Evolutionary conservation across 257 asterid genomes (phyloP), one percentile per base, ranked within the genome.

Genomic region (Pogostemon cablin): DNA sequence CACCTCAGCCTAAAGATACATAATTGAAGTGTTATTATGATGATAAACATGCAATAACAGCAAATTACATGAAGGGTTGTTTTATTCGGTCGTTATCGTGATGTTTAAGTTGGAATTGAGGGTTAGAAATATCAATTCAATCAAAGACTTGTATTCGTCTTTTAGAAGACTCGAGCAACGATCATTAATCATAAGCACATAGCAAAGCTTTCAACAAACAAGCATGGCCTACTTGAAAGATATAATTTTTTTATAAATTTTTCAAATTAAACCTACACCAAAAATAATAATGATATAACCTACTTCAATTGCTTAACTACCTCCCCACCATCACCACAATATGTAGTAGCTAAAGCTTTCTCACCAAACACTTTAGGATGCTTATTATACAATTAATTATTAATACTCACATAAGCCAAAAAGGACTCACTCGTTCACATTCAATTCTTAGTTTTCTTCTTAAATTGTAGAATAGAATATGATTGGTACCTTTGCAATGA

Each of bases 1-100:
- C 8, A 90, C 95, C 69, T 90, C 96, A 0, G 90, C 90, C 96
- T 87, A 74, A 37, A 53, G 60, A 65, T 4, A 20, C 0, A 11
- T 3, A 3, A 34, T 39, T n/a, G 5, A 38, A 2, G 3, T 0
- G 20, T 56, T 38, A 65, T 57, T 38, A 49, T 12, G 40, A 59
- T 8, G 32, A 0, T 2, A 2, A 63, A 20, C 56, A 12, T 34
- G 60, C 8, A 52, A 52, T 12, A 6, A 15, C 17, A 54, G 38
- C 37, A 17, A 7, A 17, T 7, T 54, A 54, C 4, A 11, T 54
- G 7, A 54, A 54, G 60, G 60, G 9, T 54, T 6, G 5, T 17
- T 17, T 54, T 53, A 39, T 59, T 32, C 34, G 0, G 65, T 59
- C 8, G 11, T 9, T 17, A 43, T 59, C 9, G 3, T 4, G 42